Evolutionary conservation across 257 asterid genomes (phyloP).

Genomic region (Nicotiana paniculata): DNA sequence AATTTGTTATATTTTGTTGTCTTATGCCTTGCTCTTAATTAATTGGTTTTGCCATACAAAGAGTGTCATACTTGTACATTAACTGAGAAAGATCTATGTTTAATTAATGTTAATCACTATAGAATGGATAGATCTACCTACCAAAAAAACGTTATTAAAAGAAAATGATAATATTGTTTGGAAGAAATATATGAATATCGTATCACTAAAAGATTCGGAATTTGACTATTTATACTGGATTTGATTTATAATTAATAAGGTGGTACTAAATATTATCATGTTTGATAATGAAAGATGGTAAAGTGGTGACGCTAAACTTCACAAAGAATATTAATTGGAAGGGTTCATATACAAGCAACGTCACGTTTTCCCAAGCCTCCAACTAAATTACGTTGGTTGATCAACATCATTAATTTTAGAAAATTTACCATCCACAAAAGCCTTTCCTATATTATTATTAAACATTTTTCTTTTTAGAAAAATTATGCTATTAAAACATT

Average conservation of each 20-base stretch:
- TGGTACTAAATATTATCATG: neutral
- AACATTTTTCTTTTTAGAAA: neutral
- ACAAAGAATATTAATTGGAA: neutral
- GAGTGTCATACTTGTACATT: neutral
- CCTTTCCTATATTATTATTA: neutral
- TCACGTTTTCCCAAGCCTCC: neutral
- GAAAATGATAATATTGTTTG: neutral
- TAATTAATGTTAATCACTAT: neutral
- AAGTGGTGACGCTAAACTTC: neutral
- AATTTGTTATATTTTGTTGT: neutral
- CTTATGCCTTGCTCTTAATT: neutral
- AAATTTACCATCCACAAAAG: neutral
- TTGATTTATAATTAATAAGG: neutral
- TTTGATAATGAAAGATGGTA: neutral
- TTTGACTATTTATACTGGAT: neutral
- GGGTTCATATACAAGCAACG: neutral
- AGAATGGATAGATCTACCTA: constrained; percentile 5
- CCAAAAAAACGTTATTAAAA: neutral
- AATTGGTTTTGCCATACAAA: neutral
- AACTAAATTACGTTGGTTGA: constrained; percentile 1
- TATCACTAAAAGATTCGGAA: neutral
- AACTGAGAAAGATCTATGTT: neutral
- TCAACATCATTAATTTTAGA: neutral
- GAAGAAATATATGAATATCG: neutral
- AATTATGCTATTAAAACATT: neutral